These are phyloP conservation scores for Chaetomium sp. DNA, from an alignment of 2,329 filamentous ascomycete genomes.

Conservation along the genomic window DNA sequence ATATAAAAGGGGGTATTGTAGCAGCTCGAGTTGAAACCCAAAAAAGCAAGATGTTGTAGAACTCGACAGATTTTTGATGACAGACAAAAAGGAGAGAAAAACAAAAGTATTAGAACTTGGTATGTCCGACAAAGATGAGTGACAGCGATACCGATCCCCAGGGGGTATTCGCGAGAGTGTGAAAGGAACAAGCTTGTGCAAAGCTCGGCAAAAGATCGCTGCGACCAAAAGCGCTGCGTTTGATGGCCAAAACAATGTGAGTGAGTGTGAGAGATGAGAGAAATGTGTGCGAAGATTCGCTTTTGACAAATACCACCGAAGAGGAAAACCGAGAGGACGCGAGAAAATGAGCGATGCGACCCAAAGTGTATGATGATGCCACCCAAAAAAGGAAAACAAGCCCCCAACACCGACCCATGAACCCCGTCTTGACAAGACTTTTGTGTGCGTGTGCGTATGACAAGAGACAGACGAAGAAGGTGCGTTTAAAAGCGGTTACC, in stretches of 20 bases:
- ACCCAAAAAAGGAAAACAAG: slow-evolving; percentile 8
- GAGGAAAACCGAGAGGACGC: background rate
- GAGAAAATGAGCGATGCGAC: slow-evolving; percentile 13
- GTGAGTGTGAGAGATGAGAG: background rate
- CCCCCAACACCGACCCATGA: slow-evolving; percentile 17
- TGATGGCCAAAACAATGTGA: background rate
- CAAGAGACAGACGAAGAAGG: background rate
- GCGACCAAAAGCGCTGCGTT: slow-evolving; percentile 6
- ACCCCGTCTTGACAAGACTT: slow-evolving; percentile 12
- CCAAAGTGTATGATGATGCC: slow-evolving; percentile 17
- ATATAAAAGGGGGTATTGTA: slow-evolving; percentile 7
- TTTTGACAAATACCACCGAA: slow-evolving; percentile 3
- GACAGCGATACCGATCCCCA: background rate
- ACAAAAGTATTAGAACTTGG: slow-evolving; percentile 7
- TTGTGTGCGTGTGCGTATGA: slow-evolving; percentile 5
- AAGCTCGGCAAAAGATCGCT: background rate
- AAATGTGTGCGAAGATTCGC: background rate
- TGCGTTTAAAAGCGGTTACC: slow-evolving; percentile 53
- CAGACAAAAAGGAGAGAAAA: too few species aligned
- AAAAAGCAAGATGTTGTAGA: background rate
- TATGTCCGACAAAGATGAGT: slow-evolving; percentile 6
- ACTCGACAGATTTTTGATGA: background rate
- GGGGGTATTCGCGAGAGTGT: slow-evolving; percentile 13
- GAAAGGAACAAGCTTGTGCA: slow-evolving; percentile 1
- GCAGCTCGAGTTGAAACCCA: background rate